Conservation (phyloP, 495 filamentous ascomycete species). For the Podospora australis region DNA sequence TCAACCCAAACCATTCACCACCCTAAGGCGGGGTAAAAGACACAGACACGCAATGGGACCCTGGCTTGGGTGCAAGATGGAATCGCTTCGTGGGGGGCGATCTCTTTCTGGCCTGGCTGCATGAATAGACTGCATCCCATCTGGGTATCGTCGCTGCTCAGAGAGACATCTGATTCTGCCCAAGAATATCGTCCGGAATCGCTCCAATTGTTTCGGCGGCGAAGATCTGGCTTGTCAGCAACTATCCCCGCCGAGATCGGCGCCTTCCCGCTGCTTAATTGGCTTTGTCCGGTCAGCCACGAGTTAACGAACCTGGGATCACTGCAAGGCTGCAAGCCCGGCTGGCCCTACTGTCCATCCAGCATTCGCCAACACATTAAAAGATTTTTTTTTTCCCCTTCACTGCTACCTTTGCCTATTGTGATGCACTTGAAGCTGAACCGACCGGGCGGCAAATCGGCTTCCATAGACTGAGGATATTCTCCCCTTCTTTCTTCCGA, state of each 20-base stretch:
- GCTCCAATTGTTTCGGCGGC: not conserved
- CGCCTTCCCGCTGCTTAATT: not conserved
- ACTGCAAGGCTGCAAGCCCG: not conserved
- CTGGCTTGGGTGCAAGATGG: not conserved
- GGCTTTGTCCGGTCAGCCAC: not conserved
- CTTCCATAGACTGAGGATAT: too few species aligned
- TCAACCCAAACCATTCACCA: not conserved
- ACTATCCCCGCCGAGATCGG: slow-evolving; percentile 1
- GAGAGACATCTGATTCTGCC: slow-evolving; percentile 1
- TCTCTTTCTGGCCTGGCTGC: not conserved
- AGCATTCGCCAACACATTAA: not conserved
- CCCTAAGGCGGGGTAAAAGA: slow-evolving; percentile 4
- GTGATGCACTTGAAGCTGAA: too few species aligned
- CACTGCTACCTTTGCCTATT: too few species aligned
- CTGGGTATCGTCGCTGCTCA: too few species aligned
- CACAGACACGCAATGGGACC: slow-evolving; percentile 2
- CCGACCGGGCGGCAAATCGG: not conserved
- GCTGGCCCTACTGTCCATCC: not conserved
- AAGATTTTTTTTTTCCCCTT: not conserved
- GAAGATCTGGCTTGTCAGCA: not conserved
- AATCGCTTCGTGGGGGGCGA: slow-evolving; percentile 1
- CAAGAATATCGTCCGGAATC: not conserved
- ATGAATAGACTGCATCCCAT: not conserved
- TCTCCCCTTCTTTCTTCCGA: too few species aligned
- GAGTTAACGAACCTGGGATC: not conserved